Base-by-base conservation (phyloP, 2,329 filamentous ascomycete species). In the Geosmithia morbida region DNA sequence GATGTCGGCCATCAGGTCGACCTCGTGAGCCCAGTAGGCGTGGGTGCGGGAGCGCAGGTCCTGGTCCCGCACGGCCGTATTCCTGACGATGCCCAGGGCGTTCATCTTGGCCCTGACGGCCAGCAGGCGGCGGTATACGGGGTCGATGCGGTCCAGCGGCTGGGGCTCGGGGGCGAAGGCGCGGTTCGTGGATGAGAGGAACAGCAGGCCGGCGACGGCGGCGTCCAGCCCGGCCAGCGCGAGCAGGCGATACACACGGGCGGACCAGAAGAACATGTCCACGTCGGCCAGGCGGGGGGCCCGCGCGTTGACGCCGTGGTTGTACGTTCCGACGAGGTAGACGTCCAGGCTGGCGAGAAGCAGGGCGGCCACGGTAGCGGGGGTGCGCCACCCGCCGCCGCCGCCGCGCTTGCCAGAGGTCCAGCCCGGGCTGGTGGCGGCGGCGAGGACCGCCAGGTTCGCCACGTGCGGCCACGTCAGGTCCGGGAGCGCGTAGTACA, bases 11-110 rank as follows among this genome's bases (percentile, higher is more conserved):
- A 85, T 87, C 29, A 87, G 62, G 46, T 75, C 69, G 7, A 79
- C 83, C 66, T 96, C 87, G 43, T 83, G 81, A 10, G 71, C 67
- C 90, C 90, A 97, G 65, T 96, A 96, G 16, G 70, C 73, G 54
- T 82, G 75, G 45, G 75, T 74, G 49, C 75, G 74, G 2, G 64
- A 70, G 50, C 88, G 77, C 61, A 96, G 66, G 42, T 74, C 75
- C 51, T 77, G 72, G 64, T 96, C 86, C 48, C 89, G 69, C 48
- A 83, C 70, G 16, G 85, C 75, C 2, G 87, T 86, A 66, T 96
- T 96, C 60, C 83, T 78, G 43, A 94, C 67, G 49, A 94, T 79
- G 7, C 79, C 84, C 39, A 85, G 66, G 1, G 84, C 85, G 54
- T 76, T 80, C 50, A 94, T 61, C 61, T 83, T 87, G 48, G 77